Evolutionary conservation across 1,139 yeast genomes (phyloP), one percentile per base, ranked within the genome.

Genomic region (Yamadazyma buinensis): DNA sequence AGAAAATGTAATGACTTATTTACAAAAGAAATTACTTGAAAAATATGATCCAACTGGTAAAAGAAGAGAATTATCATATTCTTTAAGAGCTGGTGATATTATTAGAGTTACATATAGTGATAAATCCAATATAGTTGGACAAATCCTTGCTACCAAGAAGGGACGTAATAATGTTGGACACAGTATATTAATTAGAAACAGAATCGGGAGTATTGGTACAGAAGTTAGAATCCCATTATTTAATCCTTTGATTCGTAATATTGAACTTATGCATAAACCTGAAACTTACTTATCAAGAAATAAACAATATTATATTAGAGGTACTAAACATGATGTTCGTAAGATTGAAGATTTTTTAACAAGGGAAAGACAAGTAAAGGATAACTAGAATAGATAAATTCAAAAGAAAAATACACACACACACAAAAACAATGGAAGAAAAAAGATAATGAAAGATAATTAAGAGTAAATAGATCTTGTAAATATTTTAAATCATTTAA

Each of bases 261-360:
- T 88, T 38, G 96, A 88, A 57, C 57, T 85, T 25, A 59, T 88
- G 46, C 73, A 84, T 59, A 80, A 80, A 57, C 90, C 95, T 19
- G 69, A 72, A 47, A 72, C 71, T 52, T 81, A 84, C 62, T 75
- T 79, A 69, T 56, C 70, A 17, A 76, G 95, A 75, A 76, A 78
- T 62, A 87, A 85, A 69, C 92, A 86, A 47, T 87, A 81, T 69
- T 88, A 85, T 61, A 84, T 88, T 54, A 82, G 96, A 64, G 83
- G 77, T 59, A 74, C 86, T 45, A 81, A 80, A 60, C 66, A 82
- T 61, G 97, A 88, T 59, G 95, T 86, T 29, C 84, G 82, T 41
- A 92, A 84, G 53, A 65, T 83, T 41, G 92, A 83, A 49, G 62
- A 55, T 5, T 58, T 59, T 40, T 54, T 67, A 37, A 64, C 61